Conservation (phyloP, 1,284 basidiomycete species). For the Cutaneotrichosporon cyanovorans region DNA sequence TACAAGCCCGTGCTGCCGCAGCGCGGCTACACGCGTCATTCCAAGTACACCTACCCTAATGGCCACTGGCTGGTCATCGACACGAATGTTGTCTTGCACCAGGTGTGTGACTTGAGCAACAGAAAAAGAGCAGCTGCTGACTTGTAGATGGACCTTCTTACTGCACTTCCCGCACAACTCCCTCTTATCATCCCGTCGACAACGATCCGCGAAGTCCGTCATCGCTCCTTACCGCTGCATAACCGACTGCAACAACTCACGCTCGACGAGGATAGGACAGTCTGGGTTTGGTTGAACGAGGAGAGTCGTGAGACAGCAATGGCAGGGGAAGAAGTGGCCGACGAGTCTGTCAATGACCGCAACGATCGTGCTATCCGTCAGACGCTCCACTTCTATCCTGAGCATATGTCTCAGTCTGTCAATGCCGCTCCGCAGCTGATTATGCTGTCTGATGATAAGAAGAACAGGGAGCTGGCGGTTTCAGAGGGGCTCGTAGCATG, state of each 20-base stretch:
- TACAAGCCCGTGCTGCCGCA: constrained; percentile 49
- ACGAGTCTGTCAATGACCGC: constrained; percentile 65
- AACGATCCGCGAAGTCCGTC: constrained; percentile 90
- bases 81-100: constrained; percentile 90
- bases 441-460: constrained; percentile 81
- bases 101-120: constrained; percentile 49
- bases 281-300: constrained; percentile 88
- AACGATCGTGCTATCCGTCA: constrained; percentile 88
- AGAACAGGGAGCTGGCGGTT: constrained; percentile 69
- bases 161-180: constrained; percentile 62
- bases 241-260: constrained; percentile 79
- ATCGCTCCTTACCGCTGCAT: constrained; percentile 85
- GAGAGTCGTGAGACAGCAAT: constrained; percentile 57
- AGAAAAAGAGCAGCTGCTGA: too few relatives aligned
- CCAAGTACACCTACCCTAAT: constrained; percentile 28
- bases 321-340: constrained; percentile 16
- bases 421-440: constrained; percentile 58
- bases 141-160: constrained; percentile 80
- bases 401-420: constrained; percentile 57
- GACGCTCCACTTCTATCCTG: constrained; percentile 74
- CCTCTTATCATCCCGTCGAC: constrained; percentile 90
- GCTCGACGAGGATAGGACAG: constrained; percentile 65
- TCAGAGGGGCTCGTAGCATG: constrained; percentile 59
- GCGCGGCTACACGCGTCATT: constrained; percentile 52
- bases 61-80: constrained; percentile 85